Percentiles rank a stretch among this genome's conserved stretches.
These are phyloP conservation scores for Geranium rotundifolium DNA, from an alignment of 345 rosid species.

Conservation along the genomic window DNA sequence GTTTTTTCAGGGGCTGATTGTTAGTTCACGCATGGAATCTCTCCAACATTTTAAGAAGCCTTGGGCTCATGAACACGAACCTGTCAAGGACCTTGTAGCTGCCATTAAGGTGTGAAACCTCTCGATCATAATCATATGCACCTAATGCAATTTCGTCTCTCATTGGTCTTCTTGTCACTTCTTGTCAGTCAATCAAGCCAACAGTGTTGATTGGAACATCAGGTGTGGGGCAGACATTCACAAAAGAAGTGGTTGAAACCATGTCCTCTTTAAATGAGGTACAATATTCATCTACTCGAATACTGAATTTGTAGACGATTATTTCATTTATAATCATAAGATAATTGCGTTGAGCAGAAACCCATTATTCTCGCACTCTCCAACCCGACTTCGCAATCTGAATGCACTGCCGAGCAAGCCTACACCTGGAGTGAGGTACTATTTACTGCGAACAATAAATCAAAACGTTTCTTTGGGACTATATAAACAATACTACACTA, in stretches of 20 bases:
- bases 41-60: conserved; percentile 94
- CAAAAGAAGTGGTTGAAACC: conserved; percentile 85
- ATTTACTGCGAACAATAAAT: background rate
- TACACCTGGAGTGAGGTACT: conserved; percentile 79
- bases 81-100: conserved; percentile 54
- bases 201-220: conserved; percentile 81
- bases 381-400: conserved; percentile 94
- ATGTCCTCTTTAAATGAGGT: conserved; percentile 77
- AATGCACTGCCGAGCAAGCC: conserved; percentile 96
- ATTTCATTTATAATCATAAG: background rate
- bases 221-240: conserved; percentile 77
- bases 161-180: background rate
- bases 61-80: conserved; percentile 94
- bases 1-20: conserved; percentile 63
- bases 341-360: conserved; percentile 31
- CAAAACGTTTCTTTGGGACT: background rate
- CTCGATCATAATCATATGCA: background rate
- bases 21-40: conserved; percentile 63
- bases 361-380: conserved; percentile 94
- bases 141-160: background rate
- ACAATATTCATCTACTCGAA: background rate
- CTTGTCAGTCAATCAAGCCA: conserved; percentile 70
- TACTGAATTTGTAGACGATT: background rate
- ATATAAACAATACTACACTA: no score
- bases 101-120: conserved; percentile 58